These are phyloP conservation scores for Schoenoplectus tabernaemontani DNA, from an alignment of 202 grass and related monocot genomes.

Conservation along the genomic window DNA sequence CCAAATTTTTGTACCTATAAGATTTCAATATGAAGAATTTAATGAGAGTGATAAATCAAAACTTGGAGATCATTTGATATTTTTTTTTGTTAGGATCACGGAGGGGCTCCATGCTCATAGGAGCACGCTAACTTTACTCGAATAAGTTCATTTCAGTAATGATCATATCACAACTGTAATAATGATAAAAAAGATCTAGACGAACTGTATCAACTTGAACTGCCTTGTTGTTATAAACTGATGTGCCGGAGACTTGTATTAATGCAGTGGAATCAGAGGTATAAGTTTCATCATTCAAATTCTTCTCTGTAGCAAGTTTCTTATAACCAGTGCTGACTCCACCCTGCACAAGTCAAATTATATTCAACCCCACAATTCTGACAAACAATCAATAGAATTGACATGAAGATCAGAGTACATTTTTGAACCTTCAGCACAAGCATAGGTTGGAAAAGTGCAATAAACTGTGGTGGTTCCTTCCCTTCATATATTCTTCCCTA, in stretches of 20 bases:
- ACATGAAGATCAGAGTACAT: neutral
- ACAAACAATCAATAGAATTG: neutral
- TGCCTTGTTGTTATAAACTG: conserved; percentile 64
- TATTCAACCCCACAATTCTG: neutral
- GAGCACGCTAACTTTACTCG: too few species aligned
- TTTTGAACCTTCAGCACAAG: conserved; percentile 67
- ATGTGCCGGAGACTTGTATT: conserved; percentile 57
- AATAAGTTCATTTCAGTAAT: neutral
- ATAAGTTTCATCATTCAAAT: conserved; percentile 69
- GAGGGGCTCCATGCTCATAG: too few species aligned
- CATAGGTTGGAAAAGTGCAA: conserved; percentile 85
- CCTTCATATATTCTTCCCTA: conserved; percentile 90
- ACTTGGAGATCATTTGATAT: too few species aligned
- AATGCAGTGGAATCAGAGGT: conserved; percentile 47
- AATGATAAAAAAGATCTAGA: conserved; percentile 12
- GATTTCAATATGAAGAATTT: too few species aligned
- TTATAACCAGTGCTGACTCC: conserved; percentile 76
- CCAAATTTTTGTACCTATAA: too few species aligned
- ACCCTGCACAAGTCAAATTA: conserved; percentile 50
- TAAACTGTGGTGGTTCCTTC: conserved; percentile 82
- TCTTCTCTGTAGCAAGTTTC: conserved; percentile 51
- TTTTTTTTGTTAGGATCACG: too few species aligned
- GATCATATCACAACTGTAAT: neutral
- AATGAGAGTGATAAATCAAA: too few species aligned
- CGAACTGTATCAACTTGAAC: conserved; percentile 88